Evolutionary conservation across 2,329 filamentous ascomycete genomes (phyloP), one percentile per base, ranked within the genome.

Genomic region (Phoma herbarum): DNA sequence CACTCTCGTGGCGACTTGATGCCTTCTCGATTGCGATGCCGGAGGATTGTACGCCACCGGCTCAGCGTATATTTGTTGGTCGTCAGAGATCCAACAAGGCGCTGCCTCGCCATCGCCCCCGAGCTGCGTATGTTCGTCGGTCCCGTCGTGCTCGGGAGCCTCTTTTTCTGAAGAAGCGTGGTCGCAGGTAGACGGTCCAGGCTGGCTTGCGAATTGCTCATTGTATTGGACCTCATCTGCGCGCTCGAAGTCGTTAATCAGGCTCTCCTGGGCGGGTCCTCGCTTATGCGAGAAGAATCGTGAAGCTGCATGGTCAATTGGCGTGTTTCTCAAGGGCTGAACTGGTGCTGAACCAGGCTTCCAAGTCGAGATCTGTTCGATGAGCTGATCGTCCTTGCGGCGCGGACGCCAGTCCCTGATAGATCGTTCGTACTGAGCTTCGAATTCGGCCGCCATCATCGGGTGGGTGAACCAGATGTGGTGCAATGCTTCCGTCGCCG

Each of bases 381-480:
- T 63, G 7, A 77, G 61, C 25, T 62, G 66, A 9, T 64, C 60
- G 10, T 66, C 55, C 26, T 66, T 70, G 20, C 57, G 55, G 3
- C 76, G 75, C n/a, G 83, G 83, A 52, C 72, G 70, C 85, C 85
- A 88, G 52, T 80, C 76, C 31, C 72, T 68, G 55, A 82, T 80
- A 0, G 82, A 79, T 37, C 79, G 77, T 55, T 78, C 50, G 62
- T 87, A 87, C 3, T 85, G 70, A 1, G 77, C 78, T 28, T 84
- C 77, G 53, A 85, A 81, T 18, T 82, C 78, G 14, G 69, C 68
- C 20, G 73, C 77, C 67, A 85, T 81, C 9, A 72, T 65, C n/a
- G 75, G 71, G 64, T 85, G 82, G 1, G 80, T 80, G 64, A 89
- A 85, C 86, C 86, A 89, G 10, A 66, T 54, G 71, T 88, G 85